Evolutionary conservation across 495 filamentous ascomycete genomes (phyloP), one percentile per base, ranked within the genome.

Genomic region (Daldinia vernicosa): DNA sequence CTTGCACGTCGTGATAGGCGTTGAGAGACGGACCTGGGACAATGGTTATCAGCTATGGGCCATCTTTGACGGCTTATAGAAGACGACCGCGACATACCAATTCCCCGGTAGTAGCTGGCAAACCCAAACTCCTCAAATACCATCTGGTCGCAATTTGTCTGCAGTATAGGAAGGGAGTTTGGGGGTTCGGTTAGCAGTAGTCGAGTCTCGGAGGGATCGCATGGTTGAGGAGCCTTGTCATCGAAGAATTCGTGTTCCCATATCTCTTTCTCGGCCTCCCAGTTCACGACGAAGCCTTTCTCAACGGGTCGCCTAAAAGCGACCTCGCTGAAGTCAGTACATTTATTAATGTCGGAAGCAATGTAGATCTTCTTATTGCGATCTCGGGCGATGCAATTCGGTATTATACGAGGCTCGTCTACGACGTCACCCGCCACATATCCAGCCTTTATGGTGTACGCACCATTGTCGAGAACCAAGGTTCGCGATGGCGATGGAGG

Each of bases 51-150:
- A 66, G 59, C 53, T 40, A 35, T 1, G 17, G 32, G 24, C 17
- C 30, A 27, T 58, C 26, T 54, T 56, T 15, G 19, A 35, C n/a
- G 11, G 4, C 14, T 15, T n/a, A 15, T 0, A 19, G 19, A 12
- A 54, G 26, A 33, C 45, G 39, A 45, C 19, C 12, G 14, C 28
- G 27, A 75, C 89, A 76, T 69, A 91, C 91, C 90, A 63, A 92
- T 79, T 72, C 86, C 90, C 54, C 95, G 86, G 63, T 89, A 90
- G 79, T 96, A 97, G 52, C 89, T 89, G 17, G 91, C 87, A 80
- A 98, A 98, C n/a, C 93, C 93, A 84, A 94, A 98, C 77, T 98
- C 94, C 76, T 99, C 95, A 83, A 98, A 98, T 0, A 98, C 87
- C 76, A 99, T 93, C 83, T 99, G 93, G 77, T 98, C 95, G 64